A percentile compares a stretch with the other conserved stretches of the same genome.
Conservation (phyloP, 257 asterid genomes). For the Solanum dulcamara region DNA sequence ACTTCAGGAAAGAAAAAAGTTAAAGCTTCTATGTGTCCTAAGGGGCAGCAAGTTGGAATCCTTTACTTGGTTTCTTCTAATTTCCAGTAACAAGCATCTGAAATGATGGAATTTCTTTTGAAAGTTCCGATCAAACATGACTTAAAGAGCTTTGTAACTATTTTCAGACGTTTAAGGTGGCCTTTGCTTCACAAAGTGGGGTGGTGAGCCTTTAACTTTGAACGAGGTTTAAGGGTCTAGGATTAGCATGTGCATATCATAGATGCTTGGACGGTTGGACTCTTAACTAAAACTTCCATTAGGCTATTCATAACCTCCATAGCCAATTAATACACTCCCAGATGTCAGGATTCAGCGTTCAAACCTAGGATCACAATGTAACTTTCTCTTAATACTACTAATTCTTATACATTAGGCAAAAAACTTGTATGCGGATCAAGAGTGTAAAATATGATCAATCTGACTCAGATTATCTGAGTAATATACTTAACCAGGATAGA, state of each 20-base stretch:
- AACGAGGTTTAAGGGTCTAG: background rate
- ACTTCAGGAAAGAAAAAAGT: background rate
- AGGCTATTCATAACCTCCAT: background rate
- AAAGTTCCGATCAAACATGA: background rate
- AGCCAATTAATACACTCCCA: background rate
- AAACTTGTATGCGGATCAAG: background rate
- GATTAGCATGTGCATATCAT: background rate
- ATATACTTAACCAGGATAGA: background rate
- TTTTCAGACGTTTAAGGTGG: background rate
- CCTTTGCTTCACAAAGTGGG: background rate
- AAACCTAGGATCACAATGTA: background rate
- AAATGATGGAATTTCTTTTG: background rate
- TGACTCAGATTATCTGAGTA: background rate
- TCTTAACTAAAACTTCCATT: background rate
- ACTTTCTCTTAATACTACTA: background rate
- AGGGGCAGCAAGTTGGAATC: background rate
- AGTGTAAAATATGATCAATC: background rate
- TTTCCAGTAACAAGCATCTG: background rate
- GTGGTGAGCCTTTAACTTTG: background rate
- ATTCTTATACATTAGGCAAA: background rate
- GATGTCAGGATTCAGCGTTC: background rate
- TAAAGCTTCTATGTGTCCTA: background rate
- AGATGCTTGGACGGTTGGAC: background rate
- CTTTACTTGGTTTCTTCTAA: background rate
- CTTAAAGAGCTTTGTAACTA: background rate